Conservation (phyloP, 2,329 filamentous ascomycete genomes). For the Curvularia lunata region DNA sequence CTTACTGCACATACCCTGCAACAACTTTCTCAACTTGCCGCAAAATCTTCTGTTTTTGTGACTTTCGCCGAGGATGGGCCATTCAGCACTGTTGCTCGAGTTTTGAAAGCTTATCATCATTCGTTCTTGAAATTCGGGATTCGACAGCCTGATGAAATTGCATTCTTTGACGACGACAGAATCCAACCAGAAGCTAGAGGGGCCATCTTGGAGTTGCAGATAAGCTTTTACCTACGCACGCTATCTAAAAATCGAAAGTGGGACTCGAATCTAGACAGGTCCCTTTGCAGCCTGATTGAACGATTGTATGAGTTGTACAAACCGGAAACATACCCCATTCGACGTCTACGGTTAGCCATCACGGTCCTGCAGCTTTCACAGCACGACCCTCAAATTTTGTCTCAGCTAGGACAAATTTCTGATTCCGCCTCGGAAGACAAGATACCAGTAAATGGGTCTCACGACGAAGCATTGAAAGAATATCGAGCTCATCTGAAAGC, state of each 20-base stretch:
- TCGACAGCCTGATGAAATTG: conserved; percentile 59
- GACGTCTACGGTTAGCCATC: conserved; percentile 36
- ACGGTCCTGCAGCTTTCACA: conserved; percentile 53
- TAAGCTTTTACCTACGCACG: conserved; percentile 40
- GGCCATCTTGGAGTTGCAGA: conserved; percentile 53
- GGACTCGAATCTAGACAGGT: conserved; percentile 34
- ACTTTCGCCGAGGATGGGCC: conserved; percentile 63
- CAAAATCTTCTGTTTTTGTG: conserved; percentile 57
- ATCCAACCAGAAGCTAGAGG: conserved; percentile 43
- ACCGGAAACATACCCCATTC: conserved; percentile 38
- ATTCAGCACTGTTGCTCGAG: conserved; percentile 62
- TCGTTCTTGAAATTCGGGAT: conserved; percentile 52
- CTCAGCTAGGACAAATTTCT: conserved; percentile 17
- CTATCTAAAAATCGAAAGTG: conserved; percentile 41
- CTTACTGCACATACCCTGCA: conserved; percentile 64
- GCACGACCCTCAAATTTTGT: conserved; percentile 66
- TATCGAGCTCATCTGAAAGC: conserved; percentile 48
- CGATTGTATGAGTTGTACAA: conserved; percentile 40
- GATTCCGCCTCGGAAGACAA: conserved; percentile 5
- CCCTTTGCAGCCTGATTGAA: conserved; percentile 29
- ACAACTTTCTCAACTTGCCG: conserved; percentile 59
- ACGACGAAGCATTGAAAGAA: conserved; percentile 43
- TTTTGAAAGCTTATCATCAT: conserved; percentile 66
- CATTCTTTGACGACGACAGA: conserved; percentile 45
- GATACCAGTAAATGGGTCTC: conserved; percentile 10